phyloP scores from a whole-genome alignment of 2,329 filamentous ascomycete species.

The Trichophyton mentagrophytes region DNA sequence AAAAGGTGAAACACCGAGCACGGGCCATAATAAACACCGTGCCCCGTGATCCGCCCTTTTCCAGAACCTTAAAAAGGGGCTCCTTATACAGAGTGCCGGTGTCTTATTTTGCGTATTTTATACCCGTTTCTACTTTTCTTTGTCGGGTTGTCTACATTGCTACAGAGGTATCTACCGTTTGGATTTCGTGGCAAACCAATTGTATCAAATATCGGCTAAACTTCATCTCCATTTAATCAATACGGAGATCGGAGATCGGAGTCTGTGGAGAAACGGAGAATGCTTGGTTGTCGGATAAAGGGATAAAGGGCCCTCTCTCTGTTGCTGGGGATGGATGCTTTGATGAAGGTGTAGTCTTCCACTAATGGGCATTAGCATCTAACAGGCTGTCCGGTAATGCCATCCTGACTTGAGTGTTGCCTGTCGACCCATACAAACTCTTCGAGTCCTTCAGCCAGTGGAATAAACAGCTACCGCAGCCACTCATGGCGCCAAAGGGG shows the following conservation, averaged over 20 bases:
- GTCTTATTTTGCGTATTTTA: neutral
- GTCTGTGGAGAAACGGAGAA: too few species aligned
- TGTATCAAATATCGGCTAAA: too few species aligned
- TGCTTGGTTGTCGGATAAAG: too few species aligned
- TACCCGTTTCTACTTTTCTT: neutral
- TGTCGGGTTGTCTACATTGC: too few species aligned
- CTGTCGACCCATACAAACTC: slow-evolving; percentile 24
- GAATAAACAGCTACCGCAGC: slow-evolving; percentile 37
- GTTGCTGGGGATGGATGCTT: too few species aligned
- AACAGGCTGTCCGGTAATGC: neutral
- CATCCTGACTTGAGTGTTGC: neutral
- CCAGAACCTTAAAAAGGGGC: neutral
- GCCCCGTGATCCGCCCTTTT: neutral
- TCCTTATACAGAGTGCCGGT: too few species aligned
- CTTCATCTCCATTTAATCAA: neutral
- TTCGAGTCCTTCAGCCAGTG: slow-evolving; percentile 32
- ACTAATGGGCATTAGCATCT: neutral
- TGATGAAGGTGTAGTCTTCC: too few species aligned
- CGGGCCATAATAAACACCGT: neutral
- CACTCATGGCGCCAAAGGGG: slow-evolving; percentile 33
- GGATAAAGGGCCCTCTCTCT: too few species aligned
- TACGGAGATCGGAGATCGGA: too few species aligned
- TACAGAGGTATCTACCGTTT: too few species aligned
- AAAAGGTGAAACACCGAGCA: neutral
- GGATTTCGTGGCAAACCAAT: too few species aligned